Evolutionary conservation across 2,329 filamentous ascomycete species (phyloP), one percentile per base, ranked within the genome.

Genomic region (Monilinia fructicola): DNA sequence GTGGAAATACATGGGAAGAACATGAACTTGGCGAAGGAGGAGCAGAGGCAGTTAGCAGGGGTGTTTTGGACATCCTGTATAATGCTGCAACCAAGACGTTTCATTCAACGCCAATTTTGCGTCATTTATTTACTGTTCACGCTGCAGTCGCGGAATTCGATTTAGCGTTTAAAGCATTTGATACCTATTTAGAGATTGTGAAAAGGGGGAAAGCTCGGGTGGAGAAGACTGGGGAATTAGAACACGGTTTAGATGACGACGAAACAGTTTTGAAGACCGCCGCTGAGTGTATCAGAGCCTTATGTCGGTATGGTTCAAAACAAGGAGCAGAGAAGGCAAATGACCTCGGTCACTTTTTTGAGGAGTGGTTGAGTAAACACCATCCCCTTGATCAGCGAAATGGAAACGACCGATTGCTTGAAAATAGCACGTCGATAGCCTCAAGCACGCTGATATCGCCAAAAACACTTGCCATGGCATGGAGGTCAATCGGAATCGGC

Each of bases 41-140:
- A 11, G 90, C 92, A 72, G 87, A 89, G 74, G 86, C 84, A 28
- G 81, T 94, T 23, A 90, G 90, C 69, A 87, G 90, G 64, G 88
- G 88, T 61, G 87, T 96, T 42, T 84, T 99, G 52, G 93, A 95
- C 77, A 91, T 93, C 38, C 83, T 99, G 9, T 99, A 98, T 78
- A 90, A 90, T 50, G 92, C 93, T 28, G 92, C 94, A 10, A 92
- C 90, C 12, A 97, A 95, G 78, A 97, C 93, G 0, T 99, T 95
- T 75, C 95, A 99, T 78, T 99, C 95, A 1, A 96, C 94, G 1
- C 82, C 92, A 12, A 91, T 98, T 69, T 81, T 99, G 40, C 85
- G 94, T 67, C 87, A 93, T 73, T 83, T 99, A 0, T 98, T 98
- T 76, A 89, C 87, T 14, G 90, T 97, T 2, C 95, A 99, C 77